These are phyloP conservation scores for Verticillium zaregamsianum DNA, from an alignment of 2,329 filamentous ascomycete genomes.

Conservation along the genomic window DNA sequence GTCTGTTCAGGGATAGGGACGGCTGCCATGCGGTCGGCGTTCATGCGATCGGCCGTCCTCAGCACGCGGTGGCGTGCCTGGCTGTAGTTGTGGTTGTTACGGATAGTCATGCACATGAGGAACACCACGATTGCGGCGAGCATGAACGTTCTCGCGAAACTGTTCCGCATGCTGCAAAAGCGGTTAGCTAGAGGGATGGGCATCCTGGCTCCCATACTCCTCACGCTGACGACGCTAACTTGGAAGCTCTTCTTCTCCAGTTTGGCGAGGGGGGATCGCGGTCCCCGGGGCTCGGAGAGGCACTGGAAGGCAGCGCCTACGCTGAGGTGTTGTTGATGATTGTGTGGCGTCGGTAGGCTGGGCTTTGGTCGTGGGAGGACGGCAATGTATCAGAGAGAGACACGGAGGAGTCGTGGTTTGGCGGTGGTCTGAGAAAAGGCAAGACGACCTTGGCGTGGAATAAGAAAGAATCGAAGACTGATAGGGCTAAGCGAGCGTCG, in stretches of 20 bases:
- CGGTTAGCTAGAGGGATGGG: constrained; percentile 29
- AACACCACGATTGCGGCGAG: constrained; percentile 38
- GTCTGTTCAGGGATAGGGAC: constrained; percentile 16
- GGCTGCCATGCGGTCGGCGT: constrained; percentile 8
- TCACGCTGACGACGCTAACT: constrained; percentile 1
- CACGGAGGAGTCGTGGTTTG: too few relatives aligned
- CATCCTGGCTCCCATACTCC: constrained; percentile 33
- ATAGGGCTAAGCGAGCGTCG: too few relatives aligned
- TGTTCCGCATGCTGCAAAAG: constrained; percentile 45
- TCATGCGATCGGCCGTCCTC: constrained; percentile 12
- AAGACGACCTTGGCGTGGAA: not conserved
- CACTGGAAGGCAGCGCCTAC: not conserved
- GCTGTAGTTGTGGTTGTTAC: constrained; percentile 33
- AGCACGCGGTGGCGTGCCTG: constrained; percentile 34
- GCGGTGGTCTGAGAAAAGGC: not conserved
- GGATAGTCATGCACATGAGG: constrained; percentile 35
- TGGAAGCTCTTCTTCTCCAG: constrained; percentile 11
- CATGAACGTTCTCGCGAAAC: constrained; percentile 39
- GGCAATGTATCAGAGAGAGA: not conserved
- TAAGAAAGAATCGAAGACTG: constrained; percentile 3
- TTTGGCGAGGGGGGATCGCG: not conserved
- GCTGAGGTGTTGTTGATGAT: not conserved
- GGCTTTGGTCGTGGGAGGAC: not conserved
- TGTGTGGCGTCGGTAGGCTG: not conserved
- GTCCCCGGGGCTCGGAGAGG: not conserved